Evolutionary conservation across 164 flowering plant species (phyloP).

Genomic region (Dillenia suffruticosa): DNA sequence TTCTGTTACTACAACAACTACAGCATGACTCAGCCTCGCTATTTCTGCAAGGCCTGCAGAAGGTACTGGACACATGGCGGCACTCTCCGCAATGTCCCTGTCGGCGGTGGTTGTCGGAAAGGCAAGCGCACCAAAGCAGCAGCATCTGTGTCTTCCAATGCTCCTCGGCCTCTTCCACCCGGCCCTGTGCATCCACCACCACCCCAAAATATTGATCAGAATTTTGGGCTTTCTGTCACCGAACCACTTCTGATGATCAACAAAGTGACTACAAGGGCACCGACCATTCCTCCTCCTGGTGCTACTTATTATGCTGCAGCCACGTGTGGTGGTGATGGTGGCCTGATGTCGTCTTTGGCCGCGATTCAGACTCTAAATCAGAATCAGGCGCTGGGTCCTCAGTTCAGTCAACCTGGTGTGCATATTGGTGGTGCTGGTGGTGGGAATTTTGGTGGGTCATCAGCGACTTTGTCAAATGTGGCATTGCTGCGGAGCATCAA

Average conservation of each 20-base stretch:
- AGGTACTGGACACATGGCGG: constrained; percentile 32
- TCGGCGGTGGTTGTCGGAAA: constrained; percentile 39
- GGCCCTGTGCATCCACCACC: neutral
- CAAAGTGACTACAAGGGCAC: neutral
- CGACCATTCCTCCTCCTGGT: neutral
- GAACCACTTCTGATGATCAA: neutral
- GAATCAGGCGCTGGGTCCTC: neutral
- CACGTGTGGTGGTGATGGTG: constrained; percentile 14
- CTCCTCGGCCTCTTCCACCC: neutral
- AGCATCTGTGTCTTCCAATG: constrained; percentile 8
- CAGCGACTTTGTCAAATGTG: constrained; percentile 13
- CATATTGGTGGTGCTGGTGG: constrained; percentile 13
- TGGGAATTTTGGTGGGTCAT: constrained; percentile 11
- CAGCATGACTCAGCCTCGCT: constrained; percentile 27
- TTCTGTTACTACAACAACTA: constrained; percentile 31
- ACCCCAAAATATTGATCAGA: neutral
- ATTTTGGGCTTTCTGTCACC: neutral
- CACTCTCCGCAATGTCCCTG: constrained; percentile 21
- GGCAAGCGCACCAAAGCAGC: constrained; percentile 31
- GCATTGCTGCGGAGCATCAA: constrained; percentile 24
- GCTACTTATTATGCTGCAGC: neutral
- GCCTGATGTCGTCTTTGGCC: constrained; percentile 29
- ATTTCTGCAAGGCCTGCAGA: constrained; percentile 23
- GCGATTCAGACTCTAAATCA: constrained; percentile 26
- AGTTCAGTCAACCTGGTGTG: constrained; percentile 14